A percentile compares a stretch with the other conserved stretches of the same genome.
Evolutionary conservation across 805 yeast species (phyloP).

Genomic region (Ogataea degrootiae): DNA sequence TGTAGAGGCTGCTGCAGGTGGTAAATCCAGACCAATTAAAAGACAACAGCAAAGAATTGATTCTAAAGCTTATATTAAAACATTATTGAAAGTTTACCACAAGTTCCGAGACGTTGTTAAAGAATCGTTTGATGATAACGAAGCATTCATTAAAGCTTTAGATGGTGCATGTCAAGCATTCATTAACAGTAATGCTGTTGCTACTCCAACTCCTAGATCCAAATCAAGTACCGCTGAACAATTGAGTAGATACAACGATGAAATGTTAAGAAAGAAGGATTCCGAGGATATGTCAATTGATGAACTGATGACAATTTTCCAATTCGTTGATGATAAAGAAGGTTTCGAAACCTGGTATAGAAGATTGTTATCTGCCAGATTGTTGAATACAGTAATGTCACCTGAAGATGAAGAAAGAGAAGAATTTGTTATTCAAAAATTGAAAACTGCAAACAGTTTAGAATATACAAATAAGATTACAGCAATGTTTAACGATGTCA

Average conservation of each 20-base stretch:
- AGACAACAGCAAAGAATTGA: constrained; percentile 38
- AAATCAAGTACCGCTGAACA: constrained; percentile 86
- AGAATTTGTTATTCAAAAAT: constrained; percentile 74
- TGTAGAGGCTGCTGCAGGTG: constrained; percentile 8
- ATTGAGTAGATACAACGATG: constrained; percentile 85
- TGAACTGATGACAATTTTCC: constrained; percentile 82
- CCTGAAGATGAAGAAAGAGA: constrained; percentile 84
- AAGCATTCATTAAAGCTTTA: constrained; percentile 77
- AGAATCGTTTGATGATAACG: constrained; percentile 65
- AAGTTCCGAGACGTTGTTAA: constrained; percentile 63
- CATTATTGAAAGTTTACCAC: constrained; percentile 64
- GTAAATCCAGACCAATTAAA: constrained; percentile 25
- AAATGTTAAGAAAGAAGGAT: constrained; percentile 68
- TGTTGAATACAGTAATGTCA: constrained; percentile 69
- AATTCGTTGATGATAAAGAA: constrained; percentile 88
- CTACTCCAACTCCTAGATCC: constrained; percentile 56
- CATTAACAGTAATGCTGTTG: constrained; percentile 78
- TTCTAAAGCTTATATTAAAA: constrained; percentile 77
- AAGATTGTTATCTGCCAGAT: constrained; percentile 80
- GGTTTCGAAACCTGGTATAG: constrained; percentile 92
- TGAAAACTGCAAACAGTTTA: constrained; percentile 83
- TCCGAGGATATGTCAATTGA: constrained; percentile 72
- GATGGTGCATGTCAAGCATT: constrained; percentile 85
- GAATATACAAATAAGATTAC: constrained; percentile 93
- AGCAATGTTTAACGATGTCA: constrained; percentile 93